Evolutionary conservation across 805 yeast genomes (phyloP), one percentile per base, ranked within the genome.

Genomic region (Wickerhamiella occidentalis): DNA sequence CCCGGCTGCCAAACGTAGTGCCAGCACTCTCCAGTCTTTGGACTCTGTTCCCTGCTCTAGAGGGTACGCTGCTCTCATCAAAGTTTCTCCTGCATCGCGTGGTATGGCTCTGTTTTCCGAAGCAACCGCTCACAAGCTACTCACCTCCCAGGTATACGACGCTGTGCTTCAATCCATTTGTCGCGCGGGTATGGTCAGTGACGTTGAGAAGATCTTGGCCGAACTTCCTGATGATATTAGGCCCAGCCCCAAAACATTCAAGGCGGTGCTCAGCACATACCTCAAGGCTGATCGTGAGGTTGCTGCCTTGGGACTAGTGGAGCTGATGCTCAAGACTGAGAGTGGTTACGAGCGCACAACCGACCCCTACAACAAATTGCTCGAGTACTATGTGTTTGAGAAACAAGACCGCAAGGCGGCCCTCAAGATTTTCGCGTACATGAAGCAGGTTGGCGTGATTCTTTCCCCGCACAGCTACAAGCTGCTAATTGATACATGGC

Each of bases 391-490:
- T 52, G 64, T 69, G 11, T 61, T 61, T 40, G 56, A 57, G 18
- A 56, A 56, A 43, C 50, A 56, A 7, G 66, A 68, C 49, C 58
- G 66, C 11, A 54, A 51, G 11, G 53, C 57, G 4, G 71, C 71
- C 2, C 51, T 64, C 35, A 51, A 59, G 5, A 56, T 61, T 30
- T 66, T 63, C 40, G 54, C 54, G 6, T 54, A 58, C 55, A 57
- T 69, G 51, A 49, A 59, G 11, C 38, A 51, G 4, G 41, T 57
- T 3, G 62, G 63, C 7, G 52, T 64, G 6, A 46, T 53, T 30
- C 69, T 69, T 3, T 60, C 70, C 2, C 54, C 69, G 2, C 64
- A 59, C 45, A 65, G 73, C n/a, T 70, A 68, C 57, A 64, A 63
- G 52, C 60, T 70, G 29, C 51, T 68, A 38, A 69, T 69, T 52